phyloP scores from a whole-genome alignment of 1,284 basidiomycete genomes.

The Ganoderma boninense region DNA sequence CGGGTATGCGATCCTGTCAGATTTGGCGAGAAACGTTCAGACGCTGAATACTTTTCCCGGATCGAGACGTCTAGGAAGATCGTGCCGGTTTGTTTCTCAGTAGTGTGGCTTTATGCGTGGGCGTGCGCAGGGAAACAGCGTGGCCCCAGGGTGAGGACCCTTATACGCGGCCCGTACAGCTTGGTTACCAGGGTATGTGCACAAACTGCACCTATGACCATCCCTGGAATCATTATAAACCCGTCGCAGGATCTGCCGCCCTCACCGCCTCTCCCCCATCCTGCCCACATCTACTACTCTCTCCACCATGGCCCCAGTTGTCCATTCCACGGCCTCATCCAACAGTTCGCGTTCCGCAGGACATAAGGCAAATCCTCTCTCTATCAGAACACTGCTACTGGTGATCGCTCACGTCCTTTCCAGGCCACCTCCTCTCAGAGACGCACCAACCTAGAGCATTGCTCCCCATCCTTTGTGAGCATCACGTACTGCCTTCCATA shows the following conservation, averaged over 20 bases:
- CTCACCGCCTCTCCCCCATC: not conserved
- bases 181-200: not conserved
- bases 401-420: not conserved
- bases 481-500: not conserved
- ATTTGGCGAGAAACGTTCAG: not conserved
- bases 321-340: not conserved
- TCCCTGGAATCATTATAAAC: conserved; percentile 1
- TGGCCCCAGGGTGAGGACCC: not conserved
- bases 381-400: not conserved
- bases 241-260: not conserved
- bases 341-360: not conserved
- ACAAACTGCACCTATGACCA: not conserved
- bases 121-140: not conserved
- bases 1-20: not conserved
- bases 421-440: not conserved
- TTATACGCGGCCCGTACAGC: not conserved
- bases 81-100: not conserved
- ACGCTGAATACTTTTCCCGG: no score
- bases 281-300: not conserved
- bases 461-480: not conserved
- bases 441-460: not conserved
- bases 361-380: not conserved
- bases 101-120: not conserved
- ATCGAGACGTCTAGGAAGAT: not conserved
- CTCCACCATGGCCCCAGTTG: not conserved